Conservation (phyloP, 768 basidiomycete genomes). For the Dendrothele bispora region DNA sequence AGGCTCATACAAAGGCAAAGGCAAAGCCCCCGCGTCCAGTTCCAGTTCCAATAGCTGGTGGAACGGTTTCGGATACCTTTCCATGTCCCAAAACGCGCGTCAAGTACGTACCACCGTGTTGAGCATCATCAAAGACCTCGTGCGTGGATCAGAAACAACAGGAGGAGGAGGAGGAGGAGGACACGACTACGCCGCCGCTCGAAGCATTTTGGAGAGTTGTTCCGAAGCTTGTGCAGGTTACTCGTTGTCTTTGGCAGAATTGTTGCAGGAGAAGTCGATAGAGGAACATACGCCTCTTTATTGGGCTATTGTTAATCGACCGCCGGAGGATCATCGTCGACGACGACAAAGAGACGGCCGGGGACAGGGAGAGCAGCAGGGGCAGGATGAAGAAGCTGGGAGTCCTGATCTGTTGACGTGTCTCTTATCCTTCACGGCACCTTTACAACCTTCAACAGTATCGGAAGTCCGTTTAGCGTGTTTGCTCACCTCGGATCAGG, state of each 20-base stretch:
- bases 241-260: slow-evolving; percentile 45
- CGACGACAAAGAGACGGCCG: slow-evolving; percentile 22
- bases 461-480: slow-evolving; percentile 70
- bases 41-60: too few species aligned
- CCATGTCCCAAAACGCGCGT: slow-evolving; percentile 35
- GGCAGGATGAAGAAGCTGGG: too few species aligned
- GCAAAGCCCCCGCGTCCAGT: not conserved
- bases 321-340: slow-evolving; percentile 31
- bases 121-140: slow-evolving; percentile 56
- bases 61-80: slow-evolving; percentile 4
- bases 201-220: slow-evolving; percentile 60
- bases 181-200: slow-evolving; percentile 22
- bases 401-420: slow-evolving; percentile 46
- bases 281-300: slow-evolving; percentile 69
- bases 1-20: slow-evolving; percentile 9
- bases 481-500: slow-evolving; percentile 59
- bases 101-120: slow-evolving; percentile 56
- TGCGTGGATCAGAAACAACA: slow-evolving; percentile 32
- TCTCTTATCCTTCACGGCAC: slow-evolving; percentile 53
- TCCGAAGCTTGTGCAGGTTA: slow-evolving; percentile 56
- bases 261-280: slow-evolving; percentile 64
- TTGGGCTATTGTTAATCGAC: slow-evolving; percentile 70
- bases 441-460: slow-evolving; percentile 40
- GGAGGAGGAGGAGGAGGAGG: slow-evolving; percentile 4
- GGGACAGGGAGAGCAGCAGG: too few species aligned